Evolutionary conservation across 2,329 filamentous ascomycete genomes (phyloP), one percentile per base, ranked within the genome.

Genomic region (Fusarium graminum): DNA sequence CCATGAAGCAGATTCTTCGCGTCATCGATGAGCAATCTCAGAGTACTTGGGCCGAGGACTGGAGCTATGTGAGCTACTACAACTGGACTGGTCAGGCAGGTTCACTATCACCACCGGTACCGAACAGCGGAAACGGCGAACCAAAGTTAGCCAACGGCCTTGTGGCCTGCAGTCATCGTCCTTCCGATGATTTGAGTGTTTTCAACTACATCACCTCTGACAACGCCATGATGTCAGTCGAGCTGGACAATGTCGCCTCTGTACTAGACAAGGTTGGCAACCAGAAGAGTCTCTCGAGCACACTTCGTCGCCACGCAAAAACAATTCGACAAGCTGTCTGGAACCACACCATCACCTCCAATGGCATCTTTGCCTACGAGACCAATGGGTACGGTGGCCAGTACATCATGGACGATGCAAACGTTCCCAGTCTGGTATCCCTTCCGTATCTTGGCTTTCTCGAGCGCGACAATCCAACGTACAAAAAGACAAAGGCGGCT

Each of bases 341-440:
- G 62, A 54, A 65, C 1, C 61, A 65, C 4, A 65, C 62, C 0
- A 40, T 50, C 0, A 65, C 62, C 4, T 29, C 49, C 0, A 61
- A 65, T 2, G 62, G 61, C 0, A 40, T 65, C 0, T 65, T 65
- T 9, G 61, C 62, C 4, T 65, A 65, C 0, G 62, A 65, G 10
- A 65, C 60, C 2, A 65, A 65, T 6, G 62, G 62, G 0, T 65
- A 65, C 0, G 62, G 62, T 5, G 62, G 62, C 0, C 62, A 65
- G 19, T 65, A 65, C 28, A 65, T 65, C n/a, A 65, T 65, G 62
- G 62, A 65, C 10, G 62, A 65, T 2, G 62, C 62, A 2, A 65
- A 65, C 7, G 62, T 65, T 2, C 62, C 62, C 1, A 65, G 62
- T 0, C 54, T 65, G 0, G 45, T 65, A 4, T 65, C 62, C 0